phyloP scores from a whole-genome alignment of 2,329 filamentous ascomycete species.

The Phoma sp. region DNA sequence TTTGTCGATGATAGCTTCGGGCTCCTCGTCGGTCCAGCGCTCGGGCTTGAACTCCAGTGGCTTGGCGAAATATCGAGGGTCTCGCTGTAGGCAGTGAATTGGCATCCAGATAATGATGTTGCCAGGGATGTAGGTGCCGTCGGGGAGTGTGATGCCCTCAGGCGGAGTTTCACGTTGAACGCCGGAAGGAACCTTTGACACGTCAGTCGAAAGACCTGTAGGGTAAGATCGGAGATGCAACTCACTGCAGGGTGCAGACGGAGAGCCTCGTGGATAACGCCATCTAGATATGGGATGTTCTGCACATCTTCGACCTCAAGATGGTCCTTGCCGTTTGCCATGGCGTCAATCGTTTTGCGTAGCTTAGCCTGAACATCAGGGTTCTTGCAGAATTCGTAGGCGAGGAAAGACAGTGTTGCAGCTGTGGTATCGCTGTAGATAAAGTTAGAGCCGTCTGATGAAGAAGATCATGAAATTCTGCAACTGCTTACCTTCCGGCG shows the following conservation, averaged over 20 bases:
- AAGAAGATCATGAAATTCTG: neutral
- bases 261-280: constrained; percentile 41
- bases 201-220: constrained; percentile 17
- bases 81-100: constrained; percentile 39
- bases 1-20: constrained; percentile 34
- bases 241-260: constrained; percentile 41
- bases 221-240: neutral
- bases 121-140: constrained; percentile 42
- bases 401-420: constrained; percentile 37
- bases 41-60: constrained; percentile 40
- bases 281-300: constrained; percentile 38
- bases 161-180: constrained; percentile 44
- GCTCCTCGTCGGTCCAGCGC: constrained; percentile 39
- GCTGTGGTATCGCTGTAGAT: constrained; percentile 39
- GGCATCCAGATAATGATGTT: constrained; percentile 40
- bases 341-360: constrained; percentile 28
- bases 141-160: constrained; percentile 40
- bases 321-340: constrained; percentile 26
- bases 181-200: constrained; percentile 38
- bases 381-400: constrained; percentile 41
- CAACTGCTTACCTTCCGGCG: constrained; percentile 38
- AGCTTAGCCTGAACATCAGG: constrained; percentile 31
- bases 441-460: neutral
- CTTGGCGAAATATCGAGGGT: constrained; percentile 34
- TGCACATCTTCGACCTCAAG: constrained; percentile 37